These are phyloP conservation scores for Coffea canephora DNA, from an alignment of 257 asterid species.

Conservation along the genomic window DNA sequence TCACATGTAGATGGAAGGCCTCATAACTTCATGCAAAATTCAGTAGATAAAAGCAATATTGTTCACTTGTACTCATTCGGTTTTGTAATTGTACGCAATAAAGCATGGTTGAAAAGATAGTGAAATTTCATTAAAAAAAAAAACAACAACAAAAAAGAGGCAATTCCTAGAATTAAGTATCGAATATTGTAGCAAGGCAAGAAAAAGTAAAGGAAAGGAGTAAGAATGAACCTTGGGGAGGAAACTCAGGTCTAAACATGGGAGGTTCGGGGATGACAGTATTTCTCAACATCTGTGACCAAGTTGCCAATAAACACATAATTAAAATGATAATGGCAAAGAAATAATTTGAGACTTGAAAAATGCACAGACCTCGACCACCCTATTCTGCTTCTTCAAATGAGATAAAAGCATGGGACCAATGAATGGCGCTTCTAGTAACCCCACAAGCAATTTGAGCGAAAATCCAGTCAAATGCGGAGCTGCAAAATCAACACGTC, in stretches of 20 bases:
- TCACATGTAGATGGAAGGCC: background rate
- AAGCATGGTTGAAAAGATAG: background rate
- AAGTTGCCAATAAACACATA: background rate
- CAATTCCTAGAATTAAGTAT: background rate
- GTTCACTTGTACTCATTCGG: background rate
- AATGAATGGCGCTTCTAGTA: slow-evolving; percentile 59
- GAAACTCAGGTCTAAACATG: slow-evolving; percentile 90
- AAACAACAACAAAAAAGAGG: background rate
- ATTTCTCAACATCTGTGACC: slow-evolving; percentile 67
- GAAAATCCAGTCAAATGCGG: slow-evolving; percentile 85
- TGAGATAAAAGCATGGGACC: slow-evolving; percentile 54
- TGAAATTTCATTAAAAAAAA: background rate
- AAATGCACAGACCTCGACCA: slow-evolving; percentile 52
- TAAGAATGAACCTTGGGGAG: slow-evolving; percentile 73
- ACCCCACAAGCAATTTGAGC: slow-evolving; percentile 56
- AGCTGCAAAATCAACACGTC: slow-evolving; percentile 45
- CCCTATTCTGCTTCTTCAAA: slow-evolving; percentile 62
- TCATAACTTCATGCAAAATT: background rate
- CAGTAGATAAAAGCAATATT: too few relatives aligned
- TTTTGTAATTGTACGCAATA: background rate
- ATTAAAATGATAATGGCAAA: background rate
- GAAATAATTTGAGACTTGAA: background rate
- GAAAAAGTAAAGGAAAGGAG: background rate
- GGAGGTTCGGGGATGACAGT: slow-evolving; percentile 91
- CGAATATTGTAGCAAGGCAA: background rate